Evolutionary conservation across 2,329 filamentous ascomycete genomes (phyloP).

Genomic region (Pseudogymnoascus sp.): DNA sequence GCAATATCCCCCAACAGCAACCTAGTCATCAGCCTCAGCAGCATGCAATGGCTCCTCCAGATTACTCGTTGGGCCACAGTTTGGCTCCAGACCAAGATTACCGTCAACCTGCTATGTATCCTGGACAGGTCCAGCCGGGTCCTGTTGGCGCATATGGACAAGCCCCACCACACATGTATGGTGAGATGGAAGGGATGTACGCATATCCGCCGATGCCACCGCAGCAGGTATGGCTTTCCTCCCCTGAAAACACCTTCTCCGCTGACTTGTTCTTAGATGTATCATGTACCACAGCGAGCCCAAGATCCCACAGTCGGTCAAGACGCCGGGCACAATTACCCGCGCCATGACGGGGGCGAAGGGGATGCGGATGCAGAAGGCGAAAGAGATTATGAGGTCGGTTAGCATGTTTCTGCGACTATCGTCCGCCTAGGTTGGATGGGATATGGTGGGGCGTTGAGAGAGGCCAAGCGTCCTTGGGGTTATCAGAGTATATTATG

Average conservation of each 20-base stretch:
- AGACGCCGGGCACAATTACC: conserved; percentile 30
- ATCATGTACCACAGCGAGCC: conserved; percentile 32
- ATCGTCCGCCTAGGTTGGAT: conserved; percentile 35
- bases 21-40: conserved; percentile 47
- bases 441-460: conserved; percentile 3
- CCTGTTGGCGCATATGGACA: conserved; percentile 68
- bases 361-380: conserved; percentile 38
- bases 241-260: not conserved
- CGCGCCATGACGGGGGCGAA: conserved; percentile 33
- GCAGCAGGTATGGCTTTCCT: conserved; percentile 59
- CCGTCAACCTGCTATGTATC: conserved; percentile 74
- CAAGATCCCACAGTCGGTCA: conserved; percentile 31
- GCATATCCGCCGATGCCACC: conserved; percentile 71
- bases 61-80: conserved; percentile 57
- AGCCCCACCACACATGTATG: conserved; percentile 67
- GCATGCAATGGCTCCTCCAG: conserved; percentile 50
- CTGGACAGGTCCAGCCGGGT: conserved; percentile 67
- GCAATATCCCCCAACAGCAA: conserved; percentile 39
- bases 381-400: conserved; percentile 36
- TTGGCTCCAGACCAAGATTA: conserved; percentile 69
- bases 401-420: conserved; percentile 50
- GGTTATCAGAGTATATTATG: conserved; percentile 5
- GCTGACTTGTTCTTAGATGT: conserved; percentile 29
- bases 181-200: conserved; percentile 79
- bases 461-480: not conserved